phyloP scores from a whole-genome alignment of 192 early-diverging fungal species.

The Chytriomyces sp. region DNA sequence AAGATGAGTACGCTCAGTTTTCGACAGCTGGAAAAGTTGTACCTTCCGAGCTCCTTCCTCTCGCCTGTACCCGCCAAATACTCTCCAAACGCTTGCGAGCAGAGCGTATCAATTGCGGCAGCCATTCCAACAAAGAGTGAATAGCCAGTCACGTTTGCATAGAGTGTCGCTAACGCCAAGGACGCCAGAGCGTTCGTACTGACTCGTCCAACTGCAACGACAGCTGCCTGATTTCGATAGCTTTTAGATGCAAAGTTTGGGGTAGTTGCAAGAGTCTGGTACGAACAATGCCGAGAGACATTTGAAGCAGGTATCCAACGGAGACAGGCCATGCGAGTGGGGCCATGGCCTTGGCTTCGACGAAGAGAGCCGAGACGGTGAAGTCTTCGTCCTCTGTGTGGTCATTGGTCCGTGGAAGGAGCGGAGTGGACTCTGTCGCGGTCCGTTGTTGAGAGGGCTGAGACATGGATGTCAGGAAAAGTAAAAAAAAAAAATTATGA shows the following conservation, averaged over 20 bases:
- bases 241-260: background rate
- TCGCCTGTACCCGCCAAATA: slow-evolving; percentile 39
- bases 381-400: slow-evolving; percentile 17
- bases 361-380: slow-evolving; percentile 21
- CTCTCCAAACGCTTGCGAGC: slow-evolving; percentile 54
- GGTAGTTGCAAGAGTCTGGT: background rate
- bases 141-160: slow-evolving; percentile 54
- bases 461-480: too few relatives aligned
- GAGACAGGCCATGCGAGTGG: slow-evolving; percentile 56
- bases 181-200: slow-evolving; percentile 52
- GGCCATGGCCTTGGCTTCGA: slow-evolving; percentile 35
- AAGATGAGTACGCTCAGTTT: background rate
- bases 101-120: slow-evolving; percentile 58
- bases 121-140: slow-evolving; percentile 57
- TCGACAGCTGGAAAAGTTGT: background rate
- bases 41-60: slow-evolving; percentile 48
- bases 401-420: slow-evolving; percentile 24
- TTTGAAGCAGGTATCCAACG: slow-evolving; percentile 47
- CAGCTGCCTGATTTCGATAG: slow-evolving; percentile 1
- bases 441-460: background rate
- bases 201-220: background rate
- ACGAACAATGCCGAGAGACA: slow-evolving; percentile 24
- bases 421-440: slow-evolving; percentile 33
- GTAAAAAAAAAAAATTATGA: too few relatives aligned
- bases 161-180: slow-evolving; percentile 43